Evolutionary conservation across 768 basidiomycete species (phyloP), one percentile per base, ranked within the genome.

Genomic region (Boletus coccyginus): DNA sequence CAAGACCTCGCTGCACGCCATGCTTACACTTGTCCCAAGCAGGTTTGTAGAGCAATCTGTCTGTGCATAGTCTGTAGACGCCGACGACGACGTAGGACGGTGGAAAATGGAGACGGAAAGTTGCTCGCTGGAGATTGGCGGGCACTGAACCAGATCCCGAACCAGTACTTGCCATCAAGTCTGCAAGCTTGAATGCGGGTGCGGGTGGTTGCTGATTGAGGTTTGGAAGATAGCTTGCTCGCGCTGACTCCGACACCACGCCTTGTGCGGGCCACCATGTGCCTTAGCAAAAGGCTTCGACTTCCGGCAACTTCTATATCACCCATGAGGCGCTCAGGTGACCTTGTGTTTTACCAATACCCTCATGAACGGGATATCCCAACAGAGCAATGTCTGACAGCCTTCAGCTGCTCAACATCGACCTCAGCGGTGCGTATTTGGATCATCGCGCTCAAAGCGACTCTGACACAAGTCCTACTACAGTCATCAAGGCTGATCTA

Each of bases 21-120:
- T 95, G 87, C 59, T 78, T 81, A 67, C 92, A 90, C 73, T 92
- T 94, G 65, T 88, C 75, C 91, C 94, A 92, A 9, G 88, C 85
- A 5, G 93, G 92, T 27, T 77, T 73, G 57, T 83, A 86, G 35
- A 96, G 74, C 14, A 72, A 72, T 39, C 80, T 76, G 69, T 95
- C 93, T 0, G 88, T 92, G 64, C 84, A 79, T 7, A 97, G 75
- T 31, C 94, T 77, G 70, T 95, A 96, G 17, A 86, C 81, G 0
- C 94, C 94, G 0, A 97, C 92, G 5, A 92, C 71, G 45, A 87
- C 84, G 68, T 97, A 97, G 3, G 87, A 86, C 0, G 94, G 90
- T 0, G 92, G 85, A 61, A 93, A 88, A 42, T 84, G 75, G 50
- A 96, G 79, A 31, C 90, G 80, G 12, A 79, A 69, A 1, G 77